These are phyloP conservation scores for Camellia sinensis DNA, from an alignment of 148 eudicot genomes.

Conservation along the genomic window DNA sequence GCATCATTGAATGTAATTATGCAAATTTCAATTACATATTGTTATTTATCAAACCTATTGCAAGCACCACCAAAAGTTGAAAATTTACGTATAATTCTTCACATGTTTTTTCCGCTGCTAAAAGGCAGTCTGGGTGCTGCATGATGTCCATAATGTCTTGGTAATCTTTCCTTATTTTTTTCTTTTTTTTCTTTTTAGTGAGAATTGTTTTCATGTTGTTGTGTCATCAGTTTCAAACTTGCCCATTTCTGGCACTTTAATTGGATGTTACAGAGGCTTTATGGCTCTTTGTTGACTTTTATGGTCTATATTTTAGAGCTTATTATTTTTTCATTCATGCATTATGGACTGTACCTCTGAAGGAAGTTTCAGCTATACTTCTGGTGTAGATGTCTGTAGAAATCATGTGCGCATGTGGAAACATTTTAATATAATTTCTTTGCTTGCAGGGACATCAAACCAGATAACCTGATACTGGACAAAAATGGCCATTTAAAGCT, in stretches of 20 bases:
- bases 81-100: background rate
- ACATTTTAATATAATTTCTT: conserved; percentile 2
- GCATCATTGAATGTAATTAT: background rate
- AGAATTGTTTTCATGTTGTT: conserved; percentile 10
- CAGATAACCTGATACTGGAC: conserved; percentile 72
- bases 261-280: background rate
- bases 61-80: background rate
- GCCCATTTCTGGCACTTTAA: conserved; percentile 6
- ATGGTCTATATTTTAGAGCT: background rate
- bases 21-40: background rate
- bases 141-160: background rate
- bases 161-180: conserved; percentile 1
- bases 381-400: background rate
- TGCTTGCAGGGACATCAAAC: conserved; percentile 64
- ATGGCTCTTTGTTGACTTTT: background rate
- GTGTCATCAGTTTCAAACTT: conserved; percentile 1
- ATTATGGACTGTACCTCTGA: background rate
- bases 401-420: background rate
- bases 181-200: background rate
- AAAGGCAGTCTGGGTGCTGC: background rate
- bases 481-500: conserved; percentile 71
- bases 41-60: background rate
- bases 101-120: background rate
- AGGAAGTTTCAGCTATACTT: conserved; percentile 2
- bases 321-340: background rate